Evolutionary conservation across 768 basidiomycete genomes (phyloP).

Genomic region (Kwoniella sp.): DNA sequence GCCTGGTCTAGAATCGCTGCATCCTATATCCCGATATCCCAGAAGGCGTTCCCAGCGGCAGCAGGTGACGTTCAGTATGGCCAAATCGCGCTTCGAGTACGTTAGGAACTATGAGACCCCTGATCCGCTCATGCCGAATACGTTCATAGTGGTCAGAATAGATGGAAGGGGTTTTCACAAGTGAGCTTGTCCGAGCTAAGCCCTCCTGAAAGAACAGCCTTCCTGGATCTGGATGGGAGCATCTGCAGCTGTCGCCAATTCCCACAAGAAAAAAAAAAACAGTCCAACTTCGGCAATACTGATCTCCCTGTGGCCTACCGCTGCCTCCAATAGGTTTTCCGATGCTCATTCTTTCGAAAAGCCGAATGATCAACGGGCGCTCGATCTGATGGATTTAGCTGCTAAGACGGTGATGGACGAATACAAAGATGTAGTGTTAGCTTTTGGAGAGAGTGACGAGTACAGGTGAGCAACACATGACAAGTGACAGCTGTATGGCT

Average conservation of each 20-base stretch:
- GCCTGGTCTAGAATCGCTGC: no score
- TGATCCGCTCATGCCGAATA: slow-evolving; percentile 78
- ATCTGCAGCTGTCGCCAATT: no score
- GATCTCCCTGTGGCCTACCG: no score
- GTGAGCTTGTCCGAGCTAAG: slow-evolving; percentile 58
- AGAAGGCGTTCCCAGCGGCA: no score
- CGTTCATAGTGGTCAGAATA: slow-evolving; percentile 79
- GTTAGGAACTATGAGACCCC: slow-evolving; percentile 86
- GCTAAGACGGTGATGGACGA: slow-evolving; percentile 79
- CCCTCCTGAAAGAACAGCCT: no score
- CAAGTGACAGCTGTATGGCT: background rate
- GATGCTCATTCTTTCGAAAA: slow-evolving; percentile 79
- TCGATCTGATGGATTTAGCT: slow-evolving; percentile 88
- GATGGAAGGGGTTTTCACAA: slow-evolving; percentile 94
- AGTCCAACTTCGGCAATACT: no score
- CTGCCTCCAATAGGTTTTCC: slow-evolving; percentile 83
- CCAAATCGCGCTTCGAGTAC: slow-evolving; percentile 88
- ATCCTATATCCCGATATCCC: no score
- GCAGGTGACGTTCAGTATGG: no score
- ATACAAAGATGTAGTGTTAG: slow-evolving; percentile 79
- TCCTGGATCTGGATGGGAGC: no score
- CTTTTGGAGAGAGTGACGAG: slow-evolving; percentile 96
- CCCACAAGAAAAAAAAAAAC: no score
- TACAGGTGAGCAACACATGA: slow-evolving; percentile 66
- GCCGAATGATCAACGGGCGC: slow-evolving; percentile 85